Evolutionary conservation across 257 asterid species (phyloP).

Genomic region (Petrea volubilis): DNA sequence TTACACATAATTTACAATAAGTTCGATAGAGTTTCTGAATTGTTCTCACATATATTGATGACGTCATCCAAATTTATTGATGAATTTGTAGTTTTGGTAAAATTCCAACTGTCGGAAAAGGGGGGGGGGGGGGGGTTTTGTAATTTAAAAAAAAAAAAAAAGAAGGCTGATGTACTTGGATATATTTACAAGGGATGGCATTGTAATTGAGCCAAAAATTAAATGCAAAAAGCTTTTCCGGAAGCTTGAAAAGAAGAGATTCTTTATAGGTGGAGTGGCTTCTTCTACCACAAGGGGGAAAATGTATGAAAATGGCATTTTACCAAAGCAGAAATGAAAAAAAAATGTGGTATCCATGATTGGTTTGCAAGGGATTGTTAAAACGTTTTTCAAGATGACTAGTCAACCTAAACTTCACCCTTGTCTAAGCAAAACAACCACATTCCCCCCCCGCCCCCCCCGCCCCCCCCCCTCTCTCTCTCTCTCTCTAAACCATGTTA

Average conservation of each 20-base stretch:
- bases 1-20: no score
- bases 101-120: no score
- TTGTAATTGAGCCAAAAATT: no score
- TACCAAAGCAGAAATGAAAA: constrained; percentile 51
- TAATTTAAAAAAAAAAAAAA: no score
- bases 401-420: constrained; percentile 79
- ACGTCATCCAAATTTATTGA: no score
- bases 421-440: constrained; percentile 73
- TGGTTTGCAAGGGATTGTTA: constrained; percentile 53
- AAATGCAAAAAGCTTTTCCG: not conserved
- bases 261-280: constrained; percentile 47
- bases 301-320: constrained; percentile 53
- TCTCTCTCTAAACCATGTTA: constrained; percentile 32
- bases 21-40: no score
- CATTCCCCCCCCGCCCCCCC: no score
- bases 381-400: constrained; percentile 20
- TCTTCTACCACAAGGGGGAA: constrained; percentile 49
- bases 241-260: constrained; percentile 31
- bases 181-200: no score
- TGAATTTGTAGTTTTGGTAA: no score
- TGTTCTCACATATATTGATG: no score
- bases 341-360: constrained; percentile 42
- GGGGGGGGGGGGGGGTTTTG: no score
- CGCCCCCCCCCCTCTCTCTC: constrained; percentile 16
- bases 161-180: no score